Percentiles rank a stretch among this genome's conserved stretches.
Conservation (phyloP, 75 land plant genomes). For the Picea sitchensis region DNA sequence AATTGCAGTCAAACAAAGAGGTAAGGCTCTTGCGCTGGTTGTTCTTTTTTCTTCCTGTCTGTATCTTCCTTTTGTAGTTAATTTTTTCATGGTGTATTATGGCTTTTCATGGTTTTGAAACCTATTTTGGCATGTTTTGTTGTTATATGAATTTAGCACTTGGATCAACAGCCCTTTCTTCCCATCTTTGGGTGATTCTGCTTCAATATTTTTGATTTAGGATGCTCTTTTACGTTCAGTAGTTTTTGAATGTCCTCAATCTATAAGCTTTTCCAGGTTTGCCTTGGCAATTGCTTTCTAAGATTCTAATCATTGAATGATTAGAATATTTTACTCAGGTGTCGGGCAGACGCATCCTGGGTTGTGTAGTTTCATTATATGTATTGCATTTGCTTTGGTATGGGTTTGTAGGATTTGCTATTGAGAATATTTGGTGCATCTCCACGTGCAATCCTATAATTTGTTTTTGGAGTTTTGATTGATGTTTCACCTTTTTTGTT, state of each 20-base stretch:
- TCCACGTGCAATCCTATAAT: too few relatives aligned
- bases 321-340: too few relatives aligned
- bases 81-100: not conserved
- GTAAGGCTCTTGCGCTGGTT: not conserved
- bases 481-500: not conserved
- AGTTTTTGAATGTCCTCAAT: not conserved
- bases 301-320: not conserved
- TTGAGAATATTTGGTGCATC: too few relatives aligned
- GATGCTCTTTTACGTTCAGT: not conserved
- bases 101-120: not conserved
- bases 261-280: not conserved
- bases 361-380: too few relatives aligned
- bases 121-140: not conserved
- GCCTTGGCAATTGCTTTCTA: not conserved
- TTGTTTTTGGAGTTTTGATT: too few relatives aligned
- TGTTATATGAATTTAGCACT: too few relatives aligned
- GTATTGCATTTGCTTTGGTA: too few relatives aligned
- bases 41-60: not conserved
- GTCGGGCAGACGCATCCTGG: too few relatives aligned
- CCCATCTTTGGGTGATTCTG: not conserved
- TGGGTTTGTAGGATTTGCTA: too few relatives aligned
- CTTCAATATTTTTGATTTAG: not conserved
- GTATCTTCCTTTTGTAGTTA: not conserved
- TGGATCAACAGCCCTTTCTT: too few relatives aligned
- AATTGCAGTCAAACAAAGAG: slow-evolving; percentile 12